Evolutionary conservation across 805 yeast species (phyloP), one percentile per base, ranked within the genome.

Genomic region (Ogataea paradorogensis): DNA sequence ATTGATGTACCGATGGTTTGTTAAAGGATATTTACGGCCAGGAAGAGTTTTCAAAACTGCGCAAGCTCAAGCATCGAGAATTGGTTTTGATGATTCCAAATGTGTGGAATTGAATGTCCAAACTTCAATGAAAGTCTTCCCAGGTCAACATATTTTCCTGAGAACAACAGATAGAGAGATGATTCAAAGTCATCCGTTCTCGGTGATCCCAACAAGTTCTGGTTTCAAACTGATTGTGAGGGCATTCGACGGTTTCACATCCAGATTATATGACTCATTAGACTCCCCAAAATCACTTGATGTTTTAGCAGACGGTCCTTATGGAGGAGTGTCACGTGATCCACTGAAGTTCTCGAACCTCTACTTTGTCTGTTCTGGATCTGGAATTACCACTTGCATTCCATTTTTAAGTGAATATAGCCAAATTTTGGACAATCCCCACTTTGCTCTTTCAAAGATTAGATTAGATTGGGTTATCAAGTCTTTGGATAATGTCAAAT

Each of bases 141-240:
- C 81, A 1, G 82, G 83, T 16, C 82, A 77, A 43, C 83, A 77
- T 55, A 59, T 75, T 5, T 74, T 63, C 46, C 54, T 77, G 15
- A 63, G 80, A 48, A 71, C 73, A 41, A 59, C 62, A 2, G 77
- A 73, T 2, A 46, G 63, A 11, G 60, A 67, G 27, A 57, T 74
- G 15, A 48, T 74, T 15, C 79, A 76, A 44, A 74, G 69, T 46
- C 83, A 77, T 56, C 82, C 82, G 9, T 77, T 77, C 50, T 74
- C 81, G 1, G 69, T 76, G 7, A 45, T 71, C 20, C 67, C 73
- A 3, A 46, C 62, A 18, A 51, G 48, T 15, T 52, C 54, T 1
- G 56, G 46, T 15, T 51, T 76, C 57, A 70, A 66, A 47, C 61
- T 77, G 28, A 55, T 76, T 6, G 61, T 77, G 3, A 63, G 69